Conservation (phyloP, 306 rosid genomes). For the Biancaea sappan region DNA sequence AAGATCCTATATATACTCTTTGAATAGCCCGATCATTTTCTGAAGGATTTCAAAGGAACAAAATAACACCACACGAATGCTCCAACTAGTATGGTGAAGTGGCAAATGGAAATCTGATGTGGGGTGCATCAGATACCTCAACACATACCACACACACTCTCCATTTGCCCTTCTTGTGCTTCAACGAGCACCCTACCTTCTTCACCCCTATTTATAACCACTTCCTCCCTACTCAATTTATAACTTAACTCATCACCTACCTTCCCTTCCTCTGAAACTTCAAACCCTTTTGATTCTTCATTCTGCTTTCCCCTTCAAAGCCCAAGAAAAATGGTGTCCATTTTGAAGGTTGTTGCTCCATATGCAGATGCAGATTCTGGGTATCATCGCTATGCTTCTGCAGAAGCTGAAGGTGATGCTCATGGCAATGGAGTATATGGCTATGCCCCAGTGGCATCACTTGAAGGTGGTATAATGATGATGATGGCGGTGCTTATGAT, state of each 20-base stretch:
- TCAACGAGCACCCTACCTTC: neutral
- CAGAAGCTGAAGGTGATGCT: constrained; percentile 18
- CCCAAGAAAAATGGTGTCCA: constrained; percentile 20
- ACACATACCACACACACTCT: neutral
- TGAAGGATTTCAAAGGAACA: too few species aligned
- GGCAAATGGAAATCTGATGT: neutral
- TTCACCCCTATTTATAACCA: neutral
- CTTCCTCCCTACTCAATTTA: neutral
- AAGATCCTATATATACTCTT: too few species aligned
- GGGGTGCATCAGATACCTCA: neutral
- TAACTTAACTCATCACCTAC: too few species aligned
- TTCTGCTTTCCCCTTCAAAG: neutral
- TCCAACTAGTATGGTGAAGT: too few species aligned
- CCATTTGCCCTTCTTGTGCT: constrained; percentile 7
- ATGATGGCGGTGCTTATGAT: constrained; percentile 33
- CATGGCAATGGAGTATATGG: constrained; percentile 22
- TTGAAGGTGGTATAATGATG: constrained; percentile 37
- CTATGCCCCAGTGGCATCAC: constrained; percentile 39
- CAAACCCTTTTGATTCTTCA: neutral
- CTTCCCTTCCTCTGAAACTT: too few species aligned
- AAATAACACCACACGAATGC: too few species aligned
- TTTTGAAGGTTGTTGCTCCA: constrained; percentile 24
- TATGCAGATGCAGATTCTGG: neutral
- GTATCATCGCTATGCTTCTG: neutral
- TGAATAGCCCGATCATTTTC: too few species aligned